These are phyloP conservation scores for apple (Malus domestica) DNA, from an alignment of 306 rosid genomes.

Conservation along the genomic window DNA sequence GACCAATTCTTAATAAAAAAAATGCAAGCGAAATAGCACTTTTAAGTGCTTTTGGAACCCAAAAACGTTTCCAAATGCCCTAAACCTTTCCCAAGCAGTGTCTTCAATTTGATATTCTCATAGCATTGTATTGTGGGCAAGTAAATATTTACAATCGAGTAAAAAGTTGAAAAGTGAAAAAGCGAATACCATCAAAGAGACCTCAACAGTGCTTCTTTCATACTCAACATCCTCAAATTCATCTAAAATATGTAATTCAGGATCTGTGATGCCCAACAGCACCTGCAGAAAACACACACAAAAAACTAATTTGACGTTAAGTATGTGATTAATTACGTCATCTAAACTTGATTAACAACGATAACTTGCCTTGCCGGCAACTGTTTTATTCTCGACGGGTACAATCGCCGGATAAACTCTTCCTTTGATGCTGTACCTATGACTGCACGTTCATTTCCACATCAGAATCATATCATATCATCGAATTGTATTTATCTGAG, in stretches of 20 bases:
- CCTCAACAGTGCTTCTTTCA: conserved; percentile 51
- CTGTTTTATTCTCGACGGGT: conserved; percentile 47
- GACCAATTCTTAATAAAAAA: no score
- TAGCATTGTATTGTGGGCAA: neutral
- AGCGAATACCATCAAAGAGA: conserved; percentile 37
- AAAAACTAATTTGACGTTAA: no score
- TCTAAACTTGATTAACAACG: neutral
- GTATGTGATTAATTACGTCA: neutral
- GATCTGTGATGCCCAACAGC: conserved; percentile 54
- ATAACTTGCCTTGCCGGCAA: conserved; percentile 51
- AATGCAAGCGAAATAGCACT: no score
- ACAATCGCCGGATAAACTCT: conserved; percentile 90
- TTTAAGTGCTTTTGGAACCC: no score
- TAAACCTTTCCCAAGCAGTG: neutral
- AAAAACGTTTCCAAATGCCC: neutral
- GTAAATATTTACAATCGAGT: no score
- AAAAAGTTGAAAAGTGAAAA: neutral
- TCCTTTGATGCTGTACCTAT: conserved; percentile 70
- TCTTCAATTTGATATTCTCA: neutral
- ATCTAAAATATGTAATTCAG: conserved; percentile 58
- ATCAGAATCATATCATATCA: neutral
- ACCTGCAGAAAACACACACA: conserved; percentile 36
- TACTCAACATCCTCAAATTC: conserved; percentile 81
- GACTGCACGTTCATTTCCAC: conserved; percentile 28
- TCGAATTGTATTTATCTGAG: no score